A percentile compares a stretch with the other conserved stretches of the same genome.
Evolutionary conservation across 768 basidiomycete genomes (phyloP).

Genomic region (Leccinellum albellum): DNA sequence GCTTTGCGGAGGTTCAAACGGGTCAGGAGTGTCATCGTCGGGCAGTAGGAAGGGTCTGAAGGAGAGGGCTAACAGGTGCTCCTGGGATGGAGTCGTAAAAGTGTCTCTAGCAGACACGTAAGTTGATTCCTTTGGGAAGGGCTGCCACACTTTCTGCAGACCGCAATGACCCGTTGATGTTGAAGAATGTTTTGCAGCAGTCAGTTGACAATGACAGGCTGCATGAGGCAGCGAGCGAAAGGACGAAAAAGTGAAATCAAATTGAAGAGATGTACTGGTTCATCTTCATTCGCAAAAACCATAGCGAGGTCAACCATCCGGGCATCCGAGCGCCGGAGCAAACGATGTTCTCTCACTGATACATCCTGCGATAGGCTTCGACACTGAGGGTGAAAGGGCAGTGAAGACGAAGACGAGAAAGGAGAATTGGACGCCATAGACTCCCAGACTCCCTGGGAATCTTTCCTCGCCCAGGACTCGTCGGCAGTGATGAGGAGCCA

Average conservation of each 20-base stretch:
- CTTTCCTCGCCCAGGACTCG: constrained; percentile 13
- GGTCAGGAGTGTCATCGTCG: too few species aligned
- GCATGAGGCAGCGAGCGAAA: neutral
- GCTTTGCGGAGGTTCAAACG: too few species aligned
- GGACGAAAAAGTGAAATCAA: neutral
- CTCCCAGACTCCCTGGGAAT: constrained; percentile 29
- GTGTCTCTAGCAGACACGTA: constrained; percentile 51
- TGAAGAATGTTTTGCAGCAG: too few species aligned
- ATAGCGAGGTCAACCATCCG: too few species aligned
- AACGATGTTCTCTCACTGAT: neutral
- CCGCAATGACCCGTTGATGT: too few species aligned
- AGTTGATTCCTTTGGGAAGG: constrained; percentile 42
- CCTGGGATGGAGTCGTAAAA: constrained; percentile 74
- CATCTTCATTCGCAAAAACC: too few species aligned
- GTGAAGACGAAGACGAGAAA: constrained; percentile 16
- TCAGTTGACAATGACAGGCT: constrained; percentile 70
- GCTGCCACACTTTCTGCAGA: constrained; percentile 30
- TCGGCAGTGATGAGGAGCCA: constrained; percentile 1
- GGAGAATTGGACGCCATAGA: constrained; percentile 14
- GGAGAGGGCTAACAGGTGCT: too few species aligned
- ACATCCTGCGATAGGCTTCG: constrained; percentile 1
- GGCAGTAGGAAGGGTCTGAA: too few species aligned
- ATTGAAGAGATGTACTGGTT: constrained; percentile 6
- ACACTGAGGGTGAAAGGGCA: constrained; percentile 15
- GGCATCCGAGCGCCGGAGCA: too few species aligned